Conservation (phyloP, 345 rosid species). For the Lepidium aucheri region DNA sequence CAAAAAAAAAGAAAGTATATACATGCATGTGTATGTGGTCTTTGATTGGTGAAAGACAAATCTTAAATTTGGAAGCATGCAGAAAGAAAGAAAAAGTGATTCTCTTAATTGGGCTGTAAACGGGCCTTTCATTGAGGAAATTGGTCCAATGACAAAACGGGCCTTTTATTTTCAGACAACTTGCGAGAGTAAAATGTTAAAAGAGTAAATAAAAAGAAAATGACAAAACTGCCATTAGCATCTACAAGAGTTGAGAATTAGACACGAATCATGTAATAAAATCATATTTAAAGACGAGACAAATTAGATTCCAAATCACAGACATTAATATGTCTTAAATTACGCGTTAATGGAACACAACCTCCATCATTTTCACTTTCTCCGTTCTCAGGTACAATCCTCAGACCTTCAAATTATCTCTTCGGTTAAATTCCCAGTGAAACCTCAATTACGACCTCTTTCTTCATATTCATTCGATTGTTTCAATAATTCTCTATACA, state of each 20-base stretch:
- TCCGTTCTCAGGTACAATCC: neutral
- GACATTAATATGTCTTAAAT: neutral
- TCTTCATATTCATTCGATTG: neutral
- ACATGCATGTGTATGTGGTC: conserved; percentile 17
- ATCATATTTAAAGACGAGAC: neutral
- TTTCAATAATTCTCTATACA: neutral
- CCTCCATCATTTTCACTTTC: neutral
- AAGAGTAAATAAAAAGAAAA: too few species aligned
- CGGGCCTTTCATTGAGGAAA: too few species aligned
- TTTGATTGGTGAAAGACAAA: conserved; percentile 31
- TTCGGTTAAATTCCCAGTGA: neutral
- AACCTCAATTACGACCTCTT: neutral
- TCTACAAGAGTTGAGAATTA: neutral
- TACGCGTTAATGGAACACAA: neutral
- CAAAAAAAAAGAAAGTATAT: too few species aligned
- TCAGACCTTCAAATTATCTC: neutral
- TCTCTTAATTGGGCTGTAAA: too few species aligned
- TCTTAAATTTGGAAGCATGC: conserved; percentile 28
- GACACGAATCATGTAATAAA: neutral
- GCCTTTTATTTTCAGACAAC: too few species aligned
- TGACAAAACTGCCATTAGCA: too few species aligned
- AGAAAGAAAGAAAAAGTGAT: too few species aligned
- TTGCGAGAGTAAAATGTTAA: too few species aligned
- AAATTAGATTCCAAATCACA: neutral
- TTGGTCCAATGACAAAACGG: too few species aligned